A percentile compares a stretch with the other conserved stretches of the same genome.
phyloP scores from a whole-genome alignment of 441 rosid genomes.

The Croton laevigatus region DNA sequence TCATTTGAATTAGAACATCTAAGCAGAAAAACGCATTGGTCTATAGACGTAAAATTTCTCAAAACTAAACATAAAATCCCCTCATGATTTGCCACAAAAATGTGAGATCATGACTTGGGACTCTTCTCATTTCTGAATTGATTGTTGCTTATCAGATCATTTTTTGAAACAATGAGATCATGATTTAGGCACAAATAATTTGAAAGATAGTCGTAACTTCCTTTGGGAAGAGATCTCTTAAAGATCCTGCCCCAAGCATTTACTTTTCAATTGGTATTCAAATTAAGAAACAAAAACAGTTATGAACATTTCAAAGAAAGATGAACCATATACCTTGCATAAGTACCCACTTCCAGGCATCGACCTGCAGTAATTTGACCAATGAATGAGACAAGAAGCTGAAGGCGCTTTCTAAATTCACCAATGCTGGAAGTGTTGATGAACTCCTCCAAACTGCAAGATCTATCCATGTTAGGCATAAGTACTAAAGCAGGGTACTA shows the following conservation, averaged over 20 bases:
- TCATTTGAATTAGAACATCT: slow-evolving; percentile 25
- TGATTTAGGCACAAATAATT: not conserved
- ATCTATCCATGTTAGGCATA: slow-evolving; percentile 16
- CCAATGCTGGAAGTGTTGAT: slow-evolving; percentile 82
- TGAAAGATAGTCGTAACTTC: not conserved
- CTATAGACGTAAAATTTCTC: not conserved
- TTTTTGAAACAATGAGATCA: not conserved
- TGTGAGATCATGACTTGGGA: not conserved
- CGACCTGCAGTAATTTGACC: slow-evolving; percentile 68
- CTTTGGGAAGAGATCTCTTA: not conserved
- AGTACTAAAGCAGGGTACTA: slow-evolving; percentile 8
- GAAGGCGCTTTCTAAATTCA: slow-evolving; percentile 86
- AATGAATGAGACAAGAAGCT: slow-evolving; percentile 79
- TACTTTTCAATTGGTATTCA: not conserved
- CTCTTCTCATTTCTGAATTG: not conserved
- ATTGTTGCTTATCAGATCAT: not conserved
- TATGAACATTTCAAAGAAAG: not conserved
- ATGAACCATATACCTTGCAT: slow-evolving; percentile 56
- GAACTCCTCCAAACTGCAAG: slow-evolving; percentile 85
- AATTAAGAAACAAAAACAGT: not conserved
- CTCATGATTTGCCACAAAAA: not conserved
- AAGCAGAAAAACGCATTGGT: not conserved
- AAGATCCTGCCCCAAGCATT: not conserved
- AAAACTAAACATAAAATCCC: not conserved
- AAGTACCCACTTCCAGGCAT: slow-evolving; percentile 43